Evolutionary conservation across 345 rosid genomes (phyloP).

Genomic region (Anastatica hierochuntica): DNA sequence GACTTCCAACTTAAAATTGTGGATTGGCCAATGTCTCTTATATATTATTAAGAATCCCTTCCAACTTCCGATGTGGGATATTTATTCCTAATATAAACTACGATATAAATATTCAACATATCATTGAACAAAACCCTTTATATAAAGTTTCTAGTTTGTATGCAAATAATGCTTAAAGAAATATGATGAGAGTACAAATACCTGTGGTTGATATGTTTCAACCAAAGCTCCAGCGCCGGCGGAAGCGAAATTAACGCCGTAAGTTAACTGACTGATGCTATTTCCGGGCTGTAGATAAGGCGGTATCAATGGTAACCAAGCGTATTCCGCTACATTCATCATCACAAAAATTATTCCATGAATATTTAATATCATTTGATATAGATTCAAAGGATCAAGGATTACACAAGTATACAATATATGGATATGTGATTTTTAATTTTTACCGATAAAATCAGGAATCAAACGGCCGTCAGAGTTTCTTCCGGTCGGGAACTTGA

Average conservation of each 20-base stretch:
- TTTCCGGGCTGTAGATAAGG: conserved; percentile 16
- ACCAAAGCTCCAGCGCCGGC: conserved; percentile 46
- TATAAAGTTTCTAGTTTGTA: neutral
- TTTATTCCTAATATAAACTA: too few species aligned
- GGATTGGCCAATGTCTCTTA: too few species aligned
- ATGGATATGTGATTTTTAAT: neutral
- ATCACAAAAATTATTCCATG: neutral
- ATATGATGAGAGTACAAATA: neutral
- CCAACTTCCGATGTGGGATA: too few species aligned
- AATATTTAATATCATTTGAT: neutral
- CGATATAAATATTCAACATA: neutral
- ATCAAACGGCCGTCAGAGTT: conserved; percentile 34
- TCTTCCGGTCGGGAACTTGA: conserved; percentile 30
- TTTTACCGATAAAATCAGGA: conserved; percentile 37
- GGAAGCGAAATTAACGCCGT: conserved; percentile 46
- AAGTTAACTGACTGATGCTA: conserved; percentile 4
- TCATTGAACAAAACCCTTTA: neutral
- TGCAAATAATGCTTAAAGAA: neutral
- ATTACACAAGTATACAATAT: too few species aligned
- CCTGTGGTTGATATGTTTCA: conserved; percentile 30
- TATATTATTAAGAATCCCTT: too few species aligned
- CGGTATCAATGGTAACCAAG: conserved; percentile 21
- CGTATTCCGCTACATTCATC: conserved; percentile 13
- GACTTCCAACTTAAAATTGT: too few species aligned
- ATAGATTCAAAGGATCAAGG: too few species aligned